Conservation (phyloP, 2,329 filamentous ascomycete species). For the Ilyonectria destructans region DNA sequence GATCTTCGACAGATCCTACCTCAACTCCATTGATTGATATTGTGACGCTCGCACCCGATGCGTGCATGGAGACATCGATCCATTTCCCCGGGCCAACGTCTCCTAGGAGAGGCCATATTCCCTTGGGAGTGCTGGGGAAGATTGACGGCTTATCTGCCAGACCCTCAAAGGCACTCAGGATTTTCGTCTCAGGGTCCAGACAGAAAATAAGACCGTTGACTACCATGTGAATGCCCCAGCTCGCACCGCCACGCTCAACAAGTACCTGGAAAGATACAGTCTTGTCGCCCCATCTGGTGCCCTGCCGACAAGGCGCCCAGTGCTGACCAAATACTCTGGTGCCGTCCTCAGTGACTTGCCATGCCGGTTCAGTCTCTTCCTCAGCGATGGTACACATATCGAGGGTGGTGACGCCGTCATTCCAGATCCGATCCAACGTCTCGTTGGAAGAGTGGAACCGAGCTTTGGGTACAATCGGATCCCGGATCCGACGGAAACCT, state of each 20-base stretch:
- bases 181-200: not conserved
- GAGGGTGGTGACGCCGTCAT: conserved; percentile 8
- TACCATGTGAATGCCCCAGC: conserved; percentile 9
- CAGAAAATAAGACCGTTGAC: conserved; percentile 18
- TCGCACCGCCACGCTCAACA: conserved; percentile 1
- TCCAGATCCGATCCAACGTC: conserved; percentile 11
- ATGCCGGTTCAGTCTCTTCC: conserved; percentile 6
- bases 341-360: conserved; percentile 7
- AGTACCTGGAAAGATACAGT: not conserved
- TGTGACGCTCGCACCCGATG: not conserved
- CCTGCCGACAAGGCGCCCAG: conserved; percentile 16
- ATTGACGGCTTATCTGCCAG: not conserved
- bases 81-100: not conserved
- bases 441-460: conserved; percentile 12
- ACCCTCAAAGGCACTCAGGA: not conserved
- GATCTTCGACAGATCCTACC: not conserved
- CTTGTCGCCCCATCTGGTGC: conserved; percentile 4
- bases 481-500: not conserved
- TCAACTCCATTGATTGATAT: not conserved
- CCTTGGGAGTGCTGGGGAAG: not conserved
- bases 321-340: conserved; percentile 8
- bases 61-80: not conserved
- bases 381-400: conserved; percentile 5
- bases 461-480: not conserved
- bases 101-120: not conserved